Conservation (phyloP, 2,329 filamentous ascomycete genomes). For the Magnaporthales sp. region DNA sequence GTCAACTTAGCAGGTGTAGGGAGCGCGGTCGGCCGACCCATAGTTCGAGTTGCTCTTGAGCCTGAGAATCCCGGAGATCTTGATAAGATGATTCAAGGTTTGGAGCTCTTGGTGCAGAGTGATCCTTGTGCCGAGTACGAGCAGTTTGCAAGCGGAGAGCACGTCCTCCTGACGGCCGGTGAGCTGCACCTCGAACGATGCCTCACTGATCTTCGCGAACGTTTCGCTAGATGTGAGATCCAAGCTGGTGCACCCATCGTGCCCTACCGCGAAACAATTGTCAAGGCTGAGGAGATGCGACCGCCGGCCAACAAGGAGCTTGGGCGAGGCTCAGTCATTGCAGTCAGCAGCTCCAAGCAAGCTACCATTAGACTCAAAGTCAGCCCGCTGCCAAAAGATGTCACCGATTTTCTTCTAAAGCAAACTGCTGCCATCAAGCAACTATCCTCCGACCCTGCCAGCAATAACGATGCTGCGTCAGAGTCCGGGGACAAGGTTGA, state of each 20-base stretch:
- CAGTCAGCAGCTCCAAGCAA: conserved; percentile 76
- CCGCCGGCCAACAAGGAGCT: conserved; percentile 78
- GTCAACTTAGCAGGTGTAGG: conserved; percentile 85
- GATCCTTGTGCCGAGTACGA: conserved; percentile 96
- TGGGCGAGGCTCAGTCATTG: conserved; percentile 71
- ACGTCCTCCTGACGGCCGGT: conserved; percentile 88
- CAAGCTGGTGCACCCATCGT: conserved; percentile 92
- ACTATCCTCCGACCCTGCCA: conserved; percentile 63
- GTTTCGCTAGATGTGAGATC: conserved; percentile 90
- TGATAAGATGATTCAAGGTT: conserved; percentile 86
- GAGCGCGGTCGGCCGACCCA: conserved; percentile 70
- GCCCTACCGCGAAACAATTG: conserved; percentile 88
- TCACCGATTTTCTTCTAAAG: conserved; percentile 79
- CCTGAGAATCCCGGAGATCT: conserved; percentile 83
- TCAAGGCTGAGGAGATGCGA: conserved; percentile 84
- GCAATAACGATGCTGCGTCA: conserved; percentile 20
- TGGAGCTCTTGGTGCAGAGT: conserved; percentile 82
- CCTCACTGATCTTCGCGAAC: conserved; percentile 82
- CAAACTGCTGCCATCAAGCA: conserved; percentile 71
- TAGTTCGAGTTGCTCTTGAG: conserved; percentile 93
- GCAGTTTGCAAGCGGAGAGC: conserved; percentile 84
- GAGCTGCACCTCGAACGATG: conserved; percentile 92
- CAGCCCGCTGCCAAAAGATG: conserved; percentile 64
- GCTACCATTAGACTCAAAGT: conserved; percentile 70
- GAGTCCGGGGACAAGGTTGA: neutral